Percentiles rank a stretch among this genome's conserved stretches.
Conservation (phyloP, 2,329 filamentous ascomycete genomes). For the Calonectria crousiana region DNA sequence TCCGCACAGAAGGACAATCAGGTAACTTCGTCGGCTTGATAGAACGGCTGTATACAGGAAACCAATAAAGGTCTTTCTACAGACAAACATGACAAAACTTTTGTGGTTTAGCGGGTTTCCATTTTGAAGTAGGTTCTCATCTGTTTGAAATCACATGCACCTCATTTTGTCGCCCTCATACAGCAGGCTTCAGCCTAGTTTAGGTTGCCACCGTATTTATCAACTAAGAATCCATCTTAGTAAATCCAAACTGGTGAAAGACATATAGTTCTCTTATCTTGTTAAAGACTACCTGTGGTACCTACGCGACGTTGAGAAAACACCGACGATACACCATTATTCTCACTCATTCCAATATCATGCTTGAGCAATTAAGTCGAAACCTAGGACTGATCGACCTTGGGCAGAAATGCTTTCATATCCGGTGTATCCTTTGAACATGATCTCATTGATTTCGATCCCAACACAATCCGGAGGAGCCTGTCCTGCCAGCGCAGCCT, state of each 20-base stretch:
- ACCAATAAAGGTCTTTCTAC: background rate
- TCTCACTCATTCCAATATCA: background rate
- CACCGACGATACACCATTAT: too few relatives aligned
- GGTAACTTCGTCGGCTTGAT: background rate
- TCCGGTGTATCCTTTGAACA: slow-evolving; percentile 18
- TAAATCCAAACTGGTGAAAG: background rate
- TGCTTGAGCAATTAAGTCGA: slow-evolving; percentile 1
- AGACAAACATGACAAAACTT: background rate
- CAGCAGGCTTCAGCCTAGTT: background rate
- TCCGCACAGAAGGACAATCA: background rate
- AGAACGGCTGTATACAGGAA: background rate
- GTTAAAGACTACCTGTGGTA: background rate
- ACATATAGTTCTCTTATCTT: background rate
- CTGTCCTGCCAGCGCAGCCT: slow-evolving; percentile 18
- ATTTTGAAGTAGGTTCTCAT: background rate
- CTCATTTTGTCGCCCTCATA: background rate
- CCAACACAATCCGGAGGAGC: slow-evolving; percentile 21
- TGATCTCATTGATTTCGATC: slow-evolving; percentile 12
- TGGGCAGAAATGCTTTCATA: slow-evolving; percentile 12
- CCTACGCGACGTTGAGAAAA: background rate
- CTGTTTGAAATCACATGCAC: background rate
- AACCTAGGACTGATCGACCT: slow-evolving; percentile 16
- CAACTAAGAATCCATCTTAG: background rate
- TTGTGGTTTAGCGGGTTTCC: background rate
- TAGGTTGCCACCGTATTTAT: background rate